Percentiles rank a stretch among this genome's conserved stretches.
Evolutionary conservation across 352 stramenopile species (phyloP).

Genomic region (Globisporangium yorkense): DNA sequence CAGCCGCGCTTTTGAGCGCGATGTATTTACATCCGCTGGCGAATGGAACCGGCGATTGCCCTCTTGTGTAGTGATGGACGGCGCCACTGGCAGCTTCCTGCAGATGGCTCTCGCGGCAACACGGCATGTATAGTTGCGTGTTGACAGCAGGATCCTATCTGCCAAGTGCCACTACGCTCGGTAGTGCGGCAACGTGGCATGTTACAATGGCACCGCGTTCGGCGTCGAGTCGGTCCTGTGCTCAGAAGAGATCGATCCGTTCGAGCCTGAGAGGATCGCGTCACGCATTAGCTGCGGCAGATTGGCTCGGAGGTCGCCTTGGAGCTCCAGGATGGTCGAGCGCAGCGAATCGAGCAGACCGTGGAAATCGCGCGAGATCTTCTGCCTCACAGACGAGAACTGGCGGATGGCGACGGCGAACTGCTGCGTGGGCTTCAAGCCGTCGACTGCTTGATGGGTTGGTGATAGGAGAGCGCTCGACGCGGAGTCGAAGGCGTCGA

Average conservation of each 20-base stretch:
- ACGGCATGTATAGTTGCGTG: no score
- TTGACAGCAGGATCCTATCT: no score
- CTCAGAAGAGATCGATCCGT: no score
- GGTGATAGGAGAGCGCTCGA: no score
- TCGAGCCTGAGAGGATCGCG: neutral
- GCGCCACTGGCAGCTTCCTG: neutral
- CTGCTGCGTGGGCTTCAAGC: neutral
- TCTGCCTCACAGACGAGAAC: neutral
- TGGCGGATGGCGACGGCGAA: neutral
- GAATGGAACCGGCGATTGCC: neutral
- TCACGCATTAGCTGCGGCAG: neutral
- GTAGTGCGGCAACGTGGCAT: neutral
- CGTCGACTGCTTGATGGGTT: neutral
- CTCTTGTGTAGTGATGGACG: neutral
- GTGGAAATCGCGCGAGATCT: neutral
- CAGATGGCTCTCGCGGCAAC: no score
- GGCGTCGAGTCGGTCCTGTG: neutral
- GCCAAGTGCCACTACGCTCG: neutral
- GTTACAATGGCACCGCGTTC: neutral
- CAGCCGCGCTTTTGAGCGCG: constrained; percentile 14
- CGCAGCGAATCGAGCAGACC: neutral
- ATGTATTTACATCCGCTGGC: neutral
- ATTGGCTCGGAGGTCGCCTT: neutral
- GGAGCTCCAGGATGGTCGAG: neutral
- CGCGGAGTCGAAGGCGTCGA: no score